Percentiles rank a stretch among this genome's conserved stretches.
Evolutionary conservation across 2,329 filamentous ascomycete species (phyloP).

Genomic region (Diplodia seriata): DNA sequence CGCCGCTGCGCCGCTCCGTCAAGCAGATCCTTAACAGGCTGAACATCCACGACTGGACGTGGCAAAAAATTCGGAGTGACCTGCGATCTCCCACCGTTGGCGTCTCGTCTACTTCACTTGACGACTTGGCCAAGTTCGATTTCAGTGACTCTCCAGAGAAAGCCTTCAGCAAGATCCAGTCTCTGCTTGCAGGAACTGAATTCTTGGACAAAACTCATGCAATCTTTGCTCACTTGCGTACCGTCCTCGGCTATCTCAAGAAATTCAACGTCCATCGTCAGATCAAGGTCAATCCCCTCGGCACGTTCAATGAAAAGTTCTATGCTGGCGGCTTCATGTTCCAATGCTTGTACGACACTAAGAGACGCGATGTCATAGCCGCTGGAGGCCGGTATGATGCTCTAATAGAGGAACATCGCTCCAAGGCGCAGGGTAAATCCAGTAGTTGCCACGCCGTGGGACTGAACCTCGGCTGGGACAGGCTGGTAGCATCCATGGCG

Average conservation of each 20-base stretch:
- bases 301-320: constrained; percentile 89
- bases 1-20: constrained; percentile 70
- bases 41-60: constrained; percentile 80
- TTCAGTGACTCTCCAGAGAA: constrained; percentile 81
- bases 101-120: constrained; percentile 85
- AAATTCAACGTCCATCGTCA: constrained; percentile 77
- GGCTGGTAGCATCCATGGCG: constrained; percentile 69
- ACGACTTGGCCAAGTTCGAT: constrained; percentile 89
- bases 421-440: constrained; percentile 65
- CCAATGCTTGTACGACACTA: constrained; percentile 86
- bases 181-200: constrained; percentile 62
- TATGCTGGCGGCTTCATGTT: constrained; percentile 83
- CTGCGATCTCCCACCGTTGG: constrained; percentile 82
- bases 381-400: constrained; percentile 93
- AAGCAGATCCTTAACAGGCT: constrained; percentile 87
- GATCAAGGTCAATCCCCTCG: constrained; percentile 83
- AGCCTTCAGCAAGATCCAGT: constrained; percentile 68
- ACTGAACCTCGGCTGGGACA: constrained; percentile 89
- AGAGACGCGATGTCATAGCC: constrained; percentile 82
- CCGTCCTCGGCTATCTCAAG: constrained; percentile 78
- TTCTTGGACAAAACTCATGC: constrained; percentile 59
- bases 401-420: constrained; percentile 82
- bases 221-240: constrained; percentile 77
- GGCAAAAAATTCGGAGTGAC: constrained; percentile 82
- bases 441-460: constrained; percentile 78